Base-by-base conservation (phyloP, 75 land plant genomes). In the Pinus albicaulis region DNA sequence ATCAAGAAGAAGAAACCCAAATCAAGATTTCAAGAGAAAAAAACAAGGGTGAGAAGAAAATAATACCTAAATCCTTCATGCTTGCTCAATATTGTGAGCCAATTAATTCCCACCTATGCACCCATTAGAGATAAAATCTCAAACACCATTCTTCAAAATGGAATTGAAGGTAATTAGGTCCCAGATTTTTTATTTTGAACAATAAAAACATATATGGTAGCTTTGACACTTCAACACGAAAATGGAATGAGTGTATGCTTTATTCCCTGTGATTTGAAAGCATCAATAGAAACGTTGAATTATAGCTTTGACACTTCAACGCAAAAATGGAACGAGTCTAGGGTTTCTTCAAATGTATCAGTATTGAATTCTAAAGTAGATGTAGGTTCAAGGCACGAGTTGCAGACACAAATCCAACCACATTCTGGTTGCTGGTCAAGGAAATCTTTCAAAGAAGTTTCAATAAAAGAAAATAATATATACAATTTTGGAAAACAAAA, bases 81-180 rank as follows among this genome's bases (percentile, higher is more conserved):
- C 71, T 85, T 89, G 78, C 83, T 91, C 79, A 95, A 76, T 55
- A 95, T 83, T 53, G 95, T 81, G 20, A 96, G 80, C 93, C 98
- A 91, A 73, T 90, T 90, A 19, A 86, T 83, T 31, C 89, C 96
- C 65, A 92, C 90, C 70, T 93, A 96, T 59, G 92, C 91, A 24
- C 88, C 93, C 59, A 84, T 77, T 17, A 93, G 70, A 13, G 88
- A 87, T 61, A 95, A 79, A 73, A 95, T 62, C 66, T 95, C 98
- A 81, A 95, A 93, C 31, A 95, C 68, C 81, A 87, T 71, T 73
- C 96, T 95, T 90, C 72, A 76, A 41, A 24, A 55, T 52, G 22
- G 28, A 55, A 4, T 53, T 53, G 31, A 31, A 31, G 2, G 1
- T 31, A 31, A 31, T 31, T 31, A 31, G 31, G 1, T 31, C 31